Percentiles rank a stretch among this genome's conserved stretches.
Evolutionary conservation across 768 basidiomycete genomes (phyloP).

Genomic region (Sarcodon aspratus): DNA sequence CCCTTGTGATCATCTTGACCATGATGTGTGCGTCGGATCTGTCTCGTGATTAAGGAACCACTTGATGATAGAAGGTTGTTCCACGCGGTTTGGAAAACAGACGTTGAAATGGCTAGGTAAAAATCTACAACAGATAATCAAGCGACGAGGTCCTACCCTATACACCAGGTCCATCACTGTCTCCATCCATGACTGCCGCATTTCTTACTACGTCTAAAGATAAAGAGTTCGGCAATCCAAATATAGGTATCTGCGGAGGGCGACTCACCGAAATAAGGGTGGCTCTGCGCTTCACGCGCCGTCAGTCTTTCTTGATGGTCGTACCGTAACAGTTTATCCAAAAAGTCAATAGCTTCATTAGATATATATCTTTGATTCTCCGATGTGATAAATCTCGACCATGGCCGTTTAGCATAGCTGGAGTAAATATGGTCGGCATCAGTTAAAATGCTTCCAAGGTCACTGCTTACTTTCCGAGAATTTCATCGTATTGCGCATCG

Average conservation of each 20-base stretch:
- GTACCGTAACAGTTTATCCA: slow-evolving; percentile 92
- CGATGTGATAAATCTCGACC: slow-evolving; percentile 90
- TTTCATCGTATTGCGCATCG: slow-evolving; percentile 92
- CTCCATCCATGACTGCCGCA: slow-evolving; percentile 40
- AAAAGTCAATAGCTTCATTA: slow-evolving; percentile 92
- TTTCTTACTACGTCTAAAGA: slow-evolving; percentile 57
- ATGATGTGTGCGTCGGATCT: no score
- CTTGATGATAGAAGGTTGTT: no score
- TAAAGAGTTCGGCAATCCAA: slow-evolving; percentile 10
- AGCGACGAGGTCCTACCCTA: slow-evolving; percentile 1
- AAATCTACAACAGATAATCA: slow-evolving; percentile 3
- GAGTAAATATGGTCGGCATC: not conserved
- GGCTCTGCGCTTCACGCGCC: slow-evolving; percentile 84
- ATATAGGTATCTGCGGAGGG: slow-evolving; percentile 3
- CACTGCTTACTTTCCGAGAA: slow-evolving; percentile 62
- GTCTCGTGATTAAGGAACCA: no score
- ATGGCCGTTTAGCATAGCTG: slow-evolving; percentile 89
- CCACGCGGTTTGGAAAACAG: slow-evolving; percentile 2
- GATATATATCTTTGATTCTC: slow-evolving; percentile 95
- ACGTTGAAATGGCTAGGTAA: not conserved
- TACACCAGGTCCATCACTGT: slow-evolving; percentile 46
- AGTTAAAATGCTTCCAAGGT: not conserved
- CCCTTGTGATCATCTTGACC: no score
- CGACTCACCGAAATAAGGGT: slow-evolving; percentile 79
- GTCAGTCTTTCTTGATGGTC: slow-evolving; percentile 97